These are phyloP conservation scores for Pichia sp. DNA, from an alignment of 1,139 yeast genomes.

Conservation along the genomic window DNA sequence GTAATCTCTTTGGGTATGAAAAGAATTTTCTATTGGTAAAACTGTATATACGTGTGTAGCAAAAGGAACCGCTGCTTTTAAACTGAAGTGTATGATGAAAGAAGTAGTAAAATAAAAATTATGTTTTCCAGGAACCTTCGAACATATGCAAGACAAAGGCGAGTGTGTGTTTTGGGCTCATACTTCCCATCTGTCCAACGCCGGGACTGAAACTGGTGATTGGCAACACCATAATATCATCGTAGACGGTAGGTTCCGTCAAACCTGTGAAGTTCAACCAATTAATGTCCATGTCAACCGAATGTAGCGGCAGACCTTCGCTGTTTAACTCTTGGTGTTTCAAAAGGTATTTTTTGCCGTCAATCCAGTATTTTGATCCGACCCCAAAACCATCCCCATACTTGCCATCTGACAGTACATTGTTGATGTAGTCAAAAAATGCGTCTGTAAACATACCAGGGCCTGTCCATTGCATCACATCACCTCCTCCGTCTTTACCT, in stretches of 20 bases:
- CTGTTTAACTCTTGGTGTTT: constrained; percentile 23
- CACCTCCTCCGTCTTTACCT: constrained; percentile 52
- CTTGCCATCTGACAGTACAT: constrained; percentile 27
- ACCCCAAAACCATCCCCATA: constrained; percentile 32
- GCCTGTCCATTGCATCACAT: constrained; percentile 80
- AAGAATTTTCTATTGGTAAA: background rate
- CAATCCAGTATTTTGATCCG: constrained; percentile 29
- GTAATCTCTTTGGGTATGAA: background rate
- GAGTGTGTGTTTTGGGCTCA: constrained; percentile 42
- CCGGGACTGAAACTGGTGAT: constrained; percentile 79
- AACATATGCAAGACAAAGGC: constrained; percentile 72
- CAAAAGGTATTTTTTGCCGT: constrained; percentile 22
- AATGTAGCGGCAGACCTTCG: constrained; percentile 24
- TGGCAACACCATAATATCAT: constrained; percentile 83
- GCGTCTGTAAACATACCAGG: constrained; percentile 77
- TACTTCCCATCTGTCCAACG: constrained; percentile 77
- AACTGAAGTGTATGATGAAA: background rate
- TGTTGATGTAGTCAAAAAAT: constrained; percentile 61
- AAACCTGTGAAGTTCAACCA: constrained; percentile 72
- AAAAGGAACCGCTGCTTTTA: too few species aligned
- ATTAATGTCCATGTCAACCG: constrained; percentile 24
- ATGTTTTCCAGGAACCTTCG: constrained; percentile 68
- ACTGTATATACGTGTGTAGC: too few species aligned
- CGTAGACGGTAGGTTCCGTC: constrained; percentile 58
- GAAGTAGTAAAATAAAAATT: constrained; percentile 6